A percentile compares a stretch with the other conserved stretches of the same genome.
phyloP scores from a whole-genome alignment of 495 filamentous ascomycete species.

The Hyaloscypha hepaticicola region DNA sequence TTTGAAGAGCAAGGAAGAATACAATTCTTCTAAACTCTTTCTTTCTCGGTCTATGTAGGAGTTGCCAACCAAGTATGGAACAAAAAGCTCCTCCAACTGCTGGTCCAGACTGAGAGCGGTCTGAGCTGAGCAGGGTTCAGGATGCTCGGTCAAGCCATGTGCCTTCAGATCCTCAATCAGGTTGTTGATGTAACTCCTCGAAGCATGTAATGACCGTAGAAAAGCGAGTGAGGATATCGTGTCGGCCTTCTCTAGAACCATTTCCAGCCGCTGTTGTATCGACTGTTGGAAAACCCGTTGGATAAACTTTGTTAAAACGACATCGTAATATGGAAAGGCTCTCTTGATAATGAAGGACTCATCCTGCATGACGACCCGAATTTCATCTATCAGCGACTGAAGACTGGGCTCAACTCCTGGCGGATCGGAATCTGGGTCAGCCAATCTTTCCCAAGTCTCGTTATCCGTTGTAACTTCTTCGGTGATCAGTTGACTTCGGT shows the following conservation, averaged over 20 bases:
- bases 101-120: conserved; percentile 86
- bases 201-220: conserved; percentile 85
- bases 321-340: conserved; percentile 94
- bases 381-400: conserved; percentile 88
- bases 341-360: conserved; percentile 94
- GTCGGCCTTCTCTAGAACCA: conserved; percentile 93
- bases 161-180: conserved; percentile 90
- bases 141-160: conserved; percentile 93
- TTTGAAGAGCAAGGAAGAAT: conserved; percentile 90
- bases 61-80: conserved; percentile 90
- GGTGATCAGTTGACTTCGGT: conserved; percentile 81
- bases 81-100: conserved; percentile 93
- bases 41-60: conserved; percentile 96
- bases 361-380: conserved; percentile 92
- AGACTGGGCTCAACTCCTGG: conserved; percentile 89
- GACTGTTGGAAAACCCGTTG: conserved; percentile 98
- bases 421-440: conserved; percentile 89
- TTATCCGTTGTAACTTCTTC: conserved; percentile 83
- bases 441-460: conserved; percentile 85
- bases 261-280: conserved; percentile 91
- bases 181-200: conserved; percentile 77
- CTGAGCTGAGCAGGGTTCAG: conserved; percentile 84
- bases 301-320: conserved; percentile 85
- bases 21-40: conserved; percentile 85
- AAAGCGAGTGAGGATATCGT: conserved; percentile 89